Evolutionary conservation across 306 rosid species (phyloP), one percentile per base, ranked within the genome.

Genomic region (Lagenaria siceraria): DNA sequence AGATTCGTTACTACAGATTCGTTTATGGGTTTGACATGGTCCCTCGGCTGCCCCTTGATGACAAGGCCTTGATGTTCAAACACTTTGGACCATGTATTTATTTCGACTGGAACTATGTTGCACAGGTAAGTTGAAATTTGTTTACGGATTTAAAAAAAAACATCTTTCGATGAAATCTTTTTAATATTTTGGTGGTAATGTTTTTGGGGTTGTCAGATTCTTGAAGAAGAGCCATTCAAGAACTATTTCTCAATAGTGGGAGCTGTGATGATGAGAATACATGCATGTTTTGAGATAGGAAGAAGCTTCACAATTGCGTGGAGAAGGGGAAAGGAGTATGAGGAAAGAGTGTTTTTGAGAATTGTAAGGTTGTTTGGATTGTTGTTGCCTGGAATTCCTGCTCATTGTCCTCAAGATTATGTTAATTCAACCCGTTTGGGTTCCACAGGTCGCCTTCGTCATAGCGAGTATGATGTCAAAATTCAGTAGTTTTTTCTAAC

Each of bases 171-270:
- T n/a, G 48, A 11, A 46, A 51, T 19, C 21, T 1, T 51, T 17
- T 17, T 18, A 15, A 10, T 58, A 8, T 10, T 1, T 10, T n/a
- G 4, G 24, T 8, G 27, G 29, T 11, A 21, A 12, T 1, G 7
- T n/a, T 58, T 5, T 76, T 78, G 64, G 35, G 35, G 52, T 29
- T 0, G 18, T 10, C 87, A 91, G 97, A 80, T 86, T 68, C 43
- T 84, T 21, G 59, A 55, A 74, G 97, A 90, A 86, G 97, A 94
- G 85, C 98, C 98, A 29, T 85, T 88, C 82, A 91, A 84, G 89
- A 93, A 91, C 73, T 90, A 91, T 76, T 91, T 87, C 82, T 81
- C 84, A 35, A 38, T 84, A 78, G 49, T 81, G 25, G 86, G 91
- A 96, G 74, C 78, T 11, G 79, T 91, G 24, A 88, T 93, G 0